phyloP scores from a whole-genome alignment of 2,329 filamentous ascomycete genomes.

The Botrytis fragariae region DNA sequence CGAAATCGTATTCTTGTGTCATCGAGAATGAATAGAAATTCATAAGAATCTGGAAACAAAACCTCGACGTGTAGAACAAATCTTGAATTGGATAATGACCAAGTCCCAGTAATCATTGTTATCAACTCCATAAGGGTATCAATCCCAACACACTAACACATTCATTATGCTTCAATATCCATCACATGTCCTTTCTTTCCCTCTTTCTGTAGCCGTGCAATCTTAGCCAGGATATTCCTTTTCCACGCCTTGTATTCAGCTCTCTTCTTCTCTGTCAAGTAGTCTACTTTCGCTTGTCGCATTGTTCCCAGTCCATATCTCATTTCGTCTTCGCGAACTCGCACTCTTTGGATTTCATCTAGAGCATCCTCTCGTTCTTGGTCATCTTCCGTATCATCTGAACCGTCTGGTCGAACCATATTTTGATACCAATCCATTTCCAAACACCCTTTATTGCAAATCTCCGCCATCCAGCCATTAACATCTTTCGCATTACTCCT shows the following conservation, averaged over 20 bases:
- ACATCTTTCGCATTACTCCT: conserved; percentile 54
- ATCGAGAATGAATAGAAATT: background rate
- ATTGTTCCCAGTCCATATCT: conserved; percentile 50
- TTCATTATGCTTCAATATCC: conserved; percentile 6
- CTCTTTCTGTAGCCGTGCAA: conserved; percentile 44
- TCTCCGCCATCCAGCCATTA: conserved; percentile 58
- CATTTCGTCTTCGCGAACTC: conserved; percentile 24
- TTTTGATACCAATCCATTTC: conserved; percentile 59
- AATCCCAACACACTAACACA: background rate
- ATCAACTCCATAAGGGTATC: background rate
- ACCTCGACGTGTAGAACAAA: too few species aligned
- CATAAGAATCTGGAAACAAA: background rate
- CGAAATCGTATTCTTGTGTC: background rate
- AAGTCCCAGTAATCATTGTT: background rate
- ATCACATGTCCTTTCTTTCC: conserved; percentile 20
- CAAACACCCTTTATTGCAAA: conserved; percentile 49
- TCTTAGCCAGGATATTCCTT: conserved; percentile 53
- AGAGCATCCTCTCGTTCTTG: conserved; percentile 38
- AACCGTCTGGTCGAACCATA: conserved; percentile 42
- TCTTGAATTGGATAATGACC: background rate
- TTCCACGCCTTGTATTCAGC: conserved; percentile 66
- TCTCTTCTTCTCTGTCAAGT: conserved; percentile 61
- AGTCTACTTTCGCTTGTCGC: conserved; percentile 74
- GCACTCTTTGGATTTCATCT: conserved; percentile 30
- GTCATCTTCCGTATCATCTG: conserved; percentile 37